Percentiles rank a stretch among this genome's conserved stretches.
Conservation (phyloP, 805 yeast species). For the Hagleromyces aurorensis region DNA sequence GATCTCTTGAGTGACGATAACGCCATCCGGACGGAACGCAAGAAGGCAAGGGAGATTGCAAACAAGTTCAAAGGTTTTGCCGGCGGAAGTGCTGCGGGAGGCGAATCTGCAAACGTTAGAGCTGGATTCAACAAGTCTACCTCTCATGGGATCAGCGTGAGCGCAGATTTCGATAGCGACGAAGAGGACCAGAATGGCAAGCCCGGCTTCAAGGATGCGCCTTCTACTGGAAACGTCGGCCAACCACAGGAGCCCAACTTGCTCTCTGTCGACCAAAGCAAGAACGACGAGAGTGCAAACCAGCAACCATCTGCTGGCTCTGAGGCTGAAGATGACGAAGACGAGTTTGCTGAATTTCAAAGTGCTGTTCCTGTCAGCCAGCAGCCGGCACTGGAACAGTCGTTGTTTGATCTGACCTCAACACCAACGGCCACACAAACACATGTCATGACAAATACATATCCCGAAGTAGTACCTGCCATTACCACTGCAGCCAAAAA, state of each 20-base stretch:
- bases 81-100: constrained; percentile 40
- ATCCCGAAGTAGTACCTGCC: constrained; percentile 27
- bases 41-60: constrained; percentile 80
- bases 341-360: constrained; percentile 79
- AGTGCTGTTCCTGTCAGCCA: constrained; percentile 44
- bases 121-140: constrained; percentile 23
- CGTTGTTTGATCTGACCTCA: constrained; percentile 6
- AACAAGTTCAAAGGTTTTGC: constrained; percentile 79
- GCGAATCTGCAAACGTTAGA: constrained; percentile 26
- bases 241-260: constrained; percentile 2
- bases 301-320: no score
- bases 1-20: constrained; percentile 69
- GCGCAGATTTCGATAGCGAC: constrained; percentile 38
- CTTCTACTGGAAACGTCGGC: no score
- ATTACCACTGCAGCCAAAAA: constrained; percentile 36
- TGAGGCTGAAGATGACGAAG: constrained; percentile 47
- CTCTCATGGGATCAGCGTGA: constrained; percentile 27
- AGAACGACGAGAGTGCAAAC: no score
- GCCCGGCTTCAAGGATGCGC: constrained; percentile 5
- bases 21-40: constrained; percentile 72
- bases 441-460: constrained; percentile 16
- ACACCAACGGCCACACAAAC: constrained; percentile 3
- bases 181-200: constrained; percentile 25
- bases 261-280: constrained; percentile 1
- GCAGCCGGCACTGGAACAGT: constrained; percentile 14